Evolutionary conservation across 2,329 filamentous ascomycete species (phyloP).

Genomic region (Helminthosporium solani): DNA sequence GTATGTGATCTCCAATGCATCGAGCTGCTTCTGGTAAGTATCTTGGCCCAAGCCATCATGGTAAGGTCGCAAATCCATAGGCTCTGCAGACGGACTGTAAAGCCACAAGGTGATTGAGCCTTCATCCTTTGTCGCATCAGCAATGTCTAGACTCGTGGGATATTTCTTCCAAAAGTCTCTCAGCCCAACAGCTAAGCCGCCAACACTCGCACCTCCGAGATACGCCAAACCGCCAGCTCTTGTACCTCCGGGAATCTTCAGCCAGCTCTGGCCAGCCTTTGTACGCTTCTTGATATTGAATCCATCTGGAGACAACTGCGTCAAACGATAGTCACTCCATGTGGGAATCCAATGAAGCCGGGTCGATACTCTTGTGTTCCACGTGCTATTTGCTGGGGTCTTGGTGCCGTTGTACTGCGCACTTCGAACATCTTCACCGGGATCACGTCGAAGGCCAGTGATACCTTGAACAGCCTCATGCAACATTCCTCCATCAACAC

Average conservation of each 20-base stretch:
- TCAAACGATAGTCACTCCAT: slow-evolving; percentile 60
- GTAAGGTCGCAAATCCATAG: slow-evolving; percentile 58
- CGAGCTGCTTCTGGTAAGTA: slow-evolving; percentile 58
- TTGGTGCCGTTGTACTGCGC: slow-evolving; percentile 54
- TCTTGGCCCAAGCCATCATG: slow-evolving; percentile 60
- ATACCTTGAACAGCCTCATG: slow-evolving; percentile 61
- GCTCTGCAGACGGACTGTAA: slow-evolving; percentile 58
- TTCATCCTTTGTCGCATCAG: slow-evolving; percentile 51
- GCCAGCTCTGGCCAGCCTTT: slow-evolving; percentile 58
- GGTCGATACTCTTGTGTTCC: slow-evolving; percentile 50
- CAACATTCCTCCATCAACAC: slow-evolving; percentile 57
- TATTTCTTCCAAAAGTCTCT: slow-evolving; percentile 66
- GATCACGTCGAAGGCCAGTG: slow-evolving; percentile 60
- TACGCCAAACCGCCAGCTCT: slow-evolving; percentile 60
- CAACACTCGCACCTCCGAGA: slow-evolving; percentile 57
- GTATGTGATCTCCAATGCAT: slow-evolving; percentile 63
- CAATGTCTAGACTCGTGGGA: slow-evolving; percentile 59
- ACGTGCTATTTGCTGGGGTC: slow-evolving; percentile 48
- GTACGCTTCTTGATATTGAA: slow-evolving; percentile 63
- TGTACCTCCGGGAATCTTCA: slow-evolving; percentile 59
- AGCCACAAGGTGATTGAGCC: slow-evolving; percentile 62
- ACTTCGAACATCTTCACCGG: slow-evolving; percentile 50
- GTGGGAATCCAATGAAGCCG: slow-evolving; percentile 58
- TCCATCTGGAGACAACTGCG: slow-evolving; percentile 60
- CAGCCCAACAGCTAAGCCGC: slow-evolving; percentile 61